phyloP scores from a whole-genome alignment of 78 protist species.

The Dictyostelium citrinum region DNA sequence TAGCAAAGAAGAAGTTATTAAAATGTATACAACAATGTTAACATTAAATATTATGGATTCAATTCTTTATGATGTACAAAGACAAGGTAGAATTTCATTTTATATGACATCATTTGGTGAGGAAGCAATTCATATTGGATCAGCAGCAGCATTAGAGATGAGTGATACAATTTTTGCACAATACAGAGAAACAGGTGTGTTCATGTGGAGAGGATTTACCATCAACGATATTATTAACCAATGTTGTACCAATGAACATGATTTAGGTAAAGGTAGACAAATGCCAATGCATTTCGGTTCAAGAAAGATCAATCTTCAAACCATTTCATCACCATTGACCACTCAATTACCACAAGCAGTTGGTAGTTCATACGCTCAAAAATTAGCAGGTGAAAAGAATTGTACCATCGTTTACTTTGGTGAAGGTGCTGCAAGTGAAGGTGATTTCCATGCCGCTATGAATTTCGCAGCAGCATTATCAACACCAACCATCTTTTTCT shows the following conservation, averaged over 20 bases:
- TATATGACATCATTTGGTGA: constrained; percentile 97
- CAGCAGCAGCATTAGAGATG: constrained; percentile 85
- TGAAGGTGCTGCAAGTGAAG: constrained; percentile 99
- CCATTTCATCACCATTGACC: constrained; percentile 95
- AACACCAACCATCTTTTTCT: constrained; percentile 93
- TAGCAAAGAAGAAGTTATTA: constrained; percentile 65
- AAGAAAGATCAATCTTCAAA: constrained; percentile 88
- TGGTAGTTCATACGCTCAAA: constrained; percentile 94
- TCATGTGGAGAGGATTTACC: constrained; percentile 93
- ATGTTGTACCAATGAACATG: constrained; percentile 87
- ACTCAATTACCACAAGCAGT: constrained; percentile 96
- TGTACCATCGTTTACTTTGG: constrained; percentile 95
- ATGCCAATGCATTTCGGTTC: constrained; percentile 98
- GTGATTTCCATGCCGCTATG: constrained; percentile 97
- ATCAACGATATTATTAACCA: constrained; percentile 89
- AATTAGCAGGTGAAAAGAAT: constrained; percentile 61
- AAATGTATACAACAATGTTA: constrained; percentile 88
- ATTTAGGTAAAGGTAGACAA: constrained; percentile 96
- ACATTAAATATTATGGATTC: constrained; percentile 87
- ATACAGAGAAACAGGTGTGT: constrained; percentile 94
- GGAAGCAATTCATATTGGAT: constrained; percentile 92
- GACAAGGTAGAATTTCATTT: constrained; percentile 95
- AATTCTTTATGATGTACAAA: constrained; percentile 91
- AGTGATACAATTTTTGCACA: constrained; percentile 92
- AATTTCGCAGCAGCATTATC: constrained; percentile 95